phyloP scores from a whole-genome alignment of 805 yeast species.

The Myxozyma monticola region DNA sequence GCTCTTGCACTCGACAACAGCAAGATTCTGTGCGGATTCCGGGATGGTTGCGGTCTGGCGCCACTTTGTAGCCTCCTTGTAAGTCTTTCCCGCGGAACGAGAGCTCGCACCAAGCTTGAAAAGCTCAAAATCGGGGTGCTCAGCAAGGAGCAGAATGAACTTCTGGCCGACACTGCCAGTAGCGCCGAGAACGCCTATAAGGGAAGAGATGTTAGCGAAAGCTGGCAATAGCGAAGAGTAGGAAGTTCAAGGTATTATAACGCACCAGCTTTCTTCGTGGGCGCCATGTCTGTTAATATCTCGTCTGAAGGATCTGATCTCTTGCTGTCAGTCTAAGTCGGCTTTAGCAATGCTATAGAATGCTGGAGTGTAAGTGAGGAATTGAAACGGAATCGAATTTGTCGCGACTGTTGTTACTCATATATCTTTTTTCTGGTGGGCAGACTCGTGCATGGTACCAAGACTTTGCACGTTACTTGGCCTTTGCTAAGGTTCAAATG shows the following conservation, averaged over 20 bases:
- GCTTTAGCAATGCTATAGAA: too few species aligned
- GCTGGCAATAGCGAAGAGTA: too few species aligned
- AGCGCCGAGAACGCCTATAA: constrained; percentile 90
- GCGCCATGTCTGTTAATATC: constrained; percentile 10
- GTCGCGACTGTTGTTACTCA: too few species aligned
- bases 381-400: too few species aligned
- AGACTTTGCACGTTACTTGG: too few species aligned
- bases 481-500: too few species aligned
- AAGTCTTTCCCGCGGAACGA: constrained; percentile 89
- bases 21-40: constrained; percentile 55
- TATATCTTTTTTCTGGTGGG: too few species aligned
- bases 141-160: constrained; percentile 76
- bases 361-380: too few species aligned
- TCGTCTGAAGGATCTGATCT: not conserved
- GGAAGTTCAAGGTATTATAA: too few species aligned
- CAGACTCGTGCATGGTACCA: too few species aligned
- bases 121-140: constrained; percentile 88
- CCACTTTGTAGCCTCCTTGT: constrained; percentile 87
- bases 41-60: constrained; percentile 88
- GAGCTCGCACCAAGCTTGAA: constrained; percentile 87
- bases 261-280: constrained; percentile 34
- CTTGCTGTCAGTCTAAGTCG: too few species aligned
- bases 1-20: constrained; percentile 75
- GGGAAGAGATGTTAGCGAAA: too few species aligned
- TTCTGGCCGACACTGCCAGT: constrained; percentile 98